Conservation (phyloP, 2,329 filamentous ascomycete species). For the Ophiostoma sp. region DNA sequence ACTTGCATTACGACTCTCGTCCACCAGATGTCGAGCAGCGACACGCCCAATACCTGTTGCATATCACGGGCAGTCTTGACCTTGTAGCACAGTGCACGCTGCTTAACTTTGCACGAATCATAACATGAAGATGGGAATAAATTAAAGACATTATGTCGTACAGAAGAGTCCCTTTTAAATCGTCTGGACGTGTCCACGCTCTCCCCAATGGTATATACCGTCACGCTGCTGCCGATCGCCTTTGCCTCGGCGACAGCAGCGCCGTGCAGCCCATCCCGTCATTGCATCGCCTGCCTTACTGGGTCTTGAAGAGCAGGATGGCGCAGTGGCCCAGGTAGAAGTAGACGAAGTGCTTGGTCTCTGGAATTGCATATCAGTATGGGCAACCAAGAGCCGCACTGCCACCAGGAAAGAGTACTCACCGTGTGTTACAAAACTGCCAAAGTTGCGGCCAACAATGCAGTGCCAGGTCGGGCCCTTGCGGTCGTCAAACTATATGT, state of each 20-base stretch:
- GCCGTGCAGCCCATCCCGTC: background rate
- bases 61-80: no score
- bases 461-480: constrained; percentile 99
- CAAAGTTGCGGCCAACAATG: constrained; percentile 97
- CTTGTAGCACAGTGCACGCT: background rate
- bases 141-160: constrained; percentile 7
- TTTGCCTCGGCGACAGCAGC: background rate
- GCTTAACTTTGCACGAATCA: background rate
- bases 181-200: background rate
- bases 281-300: constrained; percentile 48
- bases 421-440: constrained; percentile 98
- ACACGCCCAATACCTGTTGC: no score
- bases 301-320: constrained; percentile 97
- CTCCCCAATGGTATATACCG: background rate
- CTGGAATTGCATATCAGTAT: constrained; percentile 42
- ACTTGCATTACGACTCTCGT: no score
- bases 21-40: no score
- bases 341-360: constrained; percentile 99
- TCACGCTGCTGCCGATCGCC: background rate
- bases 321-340: constrained; percentile 99
- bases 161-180: background rate
- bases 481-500: constrained; percentile 77
- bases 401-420: constrained; percentile 33
- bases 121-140: background rate
- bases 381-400: background rate